These are phyloP conservation scores for Saturnispora besseyi DNA, from an alignment of 805 yeast species.

Conservation along the genomic window DNA sequence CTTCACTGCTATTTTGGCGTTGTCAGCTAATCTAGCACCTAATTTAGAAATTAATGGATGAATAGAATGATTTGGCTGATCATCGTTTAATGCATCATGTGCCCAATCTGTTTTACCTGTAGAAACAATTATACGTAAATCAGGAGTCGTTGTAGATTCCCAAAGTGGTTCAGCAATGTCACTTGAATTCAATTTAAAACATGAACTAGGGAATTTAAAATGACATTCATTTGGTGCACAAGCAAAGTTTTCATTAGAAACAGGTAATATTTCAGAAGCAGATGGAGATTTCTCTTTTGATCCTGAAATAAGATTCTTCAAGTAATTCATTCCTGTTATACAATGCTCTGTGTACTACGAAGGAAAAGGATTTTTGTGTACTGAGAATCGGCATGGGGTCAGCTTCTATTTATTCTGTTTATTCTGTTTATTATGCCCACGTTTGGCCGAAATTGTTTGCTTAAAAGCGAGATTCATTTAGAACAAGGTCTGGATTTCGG, in stretches of 20 bases:
- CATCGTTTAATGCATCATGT: slow-evolving; percentile 49
- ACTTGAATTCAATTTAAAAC: slow-evolving; percentile 31
- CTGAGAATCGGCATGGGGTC: not conserved
- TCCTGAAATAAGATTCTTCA: slow-evolving; percentile 11
- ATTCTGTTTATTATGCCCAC: not conserved
- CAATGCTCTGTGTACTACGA: not conserved
- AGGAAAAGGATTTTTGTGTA: not conserved
- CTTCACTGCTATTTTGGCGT: slow-evolving; percentile 6
- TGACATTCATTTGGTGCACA: slow-evolving; percentile 45
- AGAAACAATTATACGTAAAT: slow-evolving; percentile 67
- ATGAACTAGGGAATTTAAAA: slow-evolving; percentile 16
- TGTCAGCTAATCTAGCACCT: slow-evolving; percentile 8
- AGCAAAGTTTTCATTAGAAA: slow-evolving; percentile 41
- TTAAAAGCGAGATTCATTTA: not conserved
- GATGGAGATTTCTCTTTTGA: slow-evolving; percentile 20
- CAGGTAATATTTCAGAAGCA: slow-evolving; percentile 30
- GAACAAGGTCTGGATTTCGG: not conserved
- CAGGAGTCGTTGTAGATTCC: slow-evolving; percentile 62
- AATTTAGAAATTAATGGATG: slow-evolving; percentile 18
- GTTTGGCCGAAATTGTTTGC: not conserved
- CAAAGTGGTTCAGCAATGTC: slow-evolving; percentile 38
- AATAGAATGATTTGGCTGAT: slow-evolving; percentile 22
- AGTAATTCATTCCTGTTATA: slow-evolving; percentile 15
- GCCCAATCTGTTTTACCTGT: slow-evolving; percentile 84
- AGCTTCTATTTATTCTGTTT: no score